Evolutionary conservation across 768 basidiomycete species (phyloP), one percentile per base, ranked within the genome.

Genomic region (Boletus tomentosulus): DNA sequence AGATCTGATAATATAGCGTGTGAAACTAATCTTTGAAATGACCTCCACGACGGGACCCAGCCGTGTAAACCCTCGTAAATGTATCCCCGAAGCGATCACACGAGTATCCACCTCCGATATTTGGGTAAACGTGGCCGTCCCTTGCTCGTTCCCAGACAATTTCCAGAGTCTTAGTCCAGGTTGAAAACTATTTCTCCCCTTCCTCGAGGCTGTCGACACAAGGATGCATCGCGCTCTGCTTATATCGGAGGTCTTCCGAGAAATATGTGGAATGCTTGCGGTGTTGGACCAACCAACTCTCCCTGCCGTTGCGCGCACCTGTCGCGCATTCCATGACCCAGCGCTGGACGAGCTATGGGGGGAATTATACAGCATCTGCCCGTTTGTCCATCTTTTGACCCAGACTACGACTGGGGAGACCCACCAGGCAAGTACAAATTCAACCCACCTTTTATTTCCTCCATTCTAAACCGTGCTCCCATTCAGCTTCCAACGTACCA

Each of bases 301-400:
- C 31, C 41, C 67, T 12, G 49, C 57, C 1, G 34, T 69, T 0
- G 66, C 65, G 3, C 58, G 60, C 3, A 62, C 67, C n/a, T 67
- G 66, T 47, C 60, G 38, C 33, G 55, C 58, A 3, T 53, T 67
- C 46, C 50, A 49, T 6, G 58, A 64, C 35, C 58, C 57, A 31
- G 66, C 67, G 37, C 49, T 67, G 4, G 65, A 67, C 41, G 60
- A 62, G 35, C 22, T 69, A 2, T 67, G 66, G 67, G 50, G 48
- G 33, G 49, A 60, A 28, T 24, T 67, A 41, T 68, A 54, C 46
- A 65, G 48, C 9, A 45, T 67, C 0, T 42, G 57, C 31, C 66
- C 66, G 8, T 58, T 67, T 24, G 13, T 65, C 24, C 52, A 51
- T 27, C 64, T 66, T 39, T 27, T 66, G 28, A 16, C 45, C 3